Conservation (phyloP, 2,329 filamentous ascomycete genomes). For the Sporothrix humicola region DNA sequence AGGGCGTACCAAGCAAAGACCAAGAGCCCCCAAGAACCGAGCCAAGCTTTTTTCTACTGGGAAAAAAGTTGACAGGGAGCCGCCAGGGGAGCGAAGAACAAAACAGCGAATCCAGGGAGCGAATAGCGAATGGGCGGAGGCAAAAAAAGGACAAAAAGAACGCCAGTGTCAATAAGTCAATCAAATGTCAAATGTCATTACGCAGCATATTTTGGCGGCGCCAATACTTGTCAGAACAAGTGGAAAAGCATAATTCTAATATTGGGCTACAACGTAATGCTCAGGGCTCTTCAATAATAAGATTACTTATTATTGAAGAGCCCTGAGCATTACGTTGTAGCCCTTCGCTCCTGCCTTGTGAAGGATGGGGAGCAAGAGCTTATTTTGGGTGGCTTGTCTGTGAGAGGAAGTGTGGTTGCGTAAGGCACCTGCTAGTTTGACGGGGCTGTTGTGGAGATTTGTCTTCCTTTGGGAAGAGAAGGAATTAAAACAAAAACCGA, state of each 20-base stretch:
- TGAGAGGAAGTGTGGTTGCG: slow-evolving; percentile 5
- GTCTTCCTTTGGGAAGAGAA: not conserved
- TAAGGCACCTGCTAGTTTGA: slow-evolving; percentile 16
- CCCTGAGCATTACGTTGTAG: too few species aligned
- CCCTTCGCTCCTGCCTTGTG: not conserved
- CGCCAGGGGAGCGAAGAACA: not conserved
- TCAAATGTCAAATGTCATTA: not conserved
- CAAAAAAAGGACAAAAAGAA: not conserved
- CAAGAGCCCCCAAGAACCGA: slow-evolving; percentile 12
- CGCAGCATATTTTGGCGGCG: slow-evolving; percentile 8
- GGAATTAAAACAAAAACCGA: not conserved
- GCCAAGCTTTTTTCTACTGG: slow-evolving; percentile 16
- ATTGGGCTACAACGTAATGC: too few species aligned
- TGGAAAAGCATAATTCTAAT: too few species aligned
- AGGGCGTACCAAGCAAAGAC: slow-evolving; percentile 15
- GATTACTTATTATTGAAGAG: too few species aligned
- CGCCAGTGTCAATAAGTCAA: not conserved
- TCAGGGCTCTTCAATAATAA: too few species aligned
- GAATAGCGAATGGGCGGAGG: not conserved
- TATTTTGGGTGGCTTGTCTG: slow-evolving; percentile 21
- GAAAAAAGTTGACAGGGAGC: not conserved
- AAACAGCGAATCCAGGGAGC: not conserved
- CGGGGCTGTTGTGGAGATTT: not conserved
- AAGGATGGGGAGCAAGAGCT: not conserved
- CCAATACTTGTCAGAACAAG: not conserved